These are phyloP conservation scores for Eucalyptus urophylla DNA, from an alignment of 345 rosid species.

Conservation along the genomic window DNA sequence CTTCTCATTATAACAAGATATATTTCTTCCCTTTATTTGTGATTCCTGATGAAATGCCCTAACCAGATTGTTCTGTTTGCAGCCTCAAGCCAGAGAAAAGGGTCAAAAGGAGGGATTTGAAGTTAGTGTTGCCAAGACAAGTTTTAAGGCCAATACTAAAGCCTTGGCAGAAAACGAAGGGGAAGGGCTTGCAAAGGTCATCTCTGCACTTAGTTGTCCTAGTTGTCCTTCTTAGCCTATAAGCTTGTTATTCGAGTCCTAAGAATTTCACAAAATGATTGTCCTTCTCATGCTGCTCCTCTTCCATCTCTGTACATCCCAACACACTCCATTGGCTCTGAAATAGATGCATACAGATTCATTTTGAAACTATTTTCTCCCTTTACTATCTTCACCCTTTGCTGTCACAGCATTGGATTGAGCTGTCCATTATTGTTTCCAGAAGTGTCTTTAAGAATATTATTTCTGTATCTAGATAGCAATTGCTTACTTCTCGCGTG, in stretches of 20 bases:
- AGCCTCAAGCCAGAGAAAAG: conserved; percentile 99
- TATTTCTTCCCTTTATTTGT: background rate
- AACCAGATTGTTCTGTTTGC: conserved; percentile 3
- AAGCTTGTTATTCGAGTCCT: background rate
- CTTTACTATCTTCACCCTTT: too few relatives aligned
- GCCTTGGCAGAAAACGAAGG: conserved; percentile 98
- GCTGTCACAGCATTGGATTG: too few relatives aligned
- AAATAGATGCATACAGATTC: background rate
- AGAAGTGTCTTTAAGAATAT: background rate
- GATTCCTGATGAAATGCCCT: background rate
- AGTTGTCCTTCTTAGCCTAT: background rate
- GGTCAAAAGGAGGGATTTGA: conserved; percentile 90
- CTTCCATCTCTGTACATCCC: background rate
- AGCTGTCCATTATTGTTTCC: background rate
- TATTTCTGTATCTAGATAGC: background rate
- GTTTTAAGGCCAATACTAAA: conserved; percentile 98
- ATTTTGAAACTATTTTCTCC: background rate
- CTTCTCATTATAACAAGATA: background rate
- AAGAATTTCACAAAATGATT: background rate
- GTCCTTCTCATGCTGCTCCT: background rate
- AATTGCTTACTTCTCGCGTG: background rate
- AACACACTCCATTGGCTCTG: background rate
- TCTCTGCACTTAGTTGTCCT: background rate
- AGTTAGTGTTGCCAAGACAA: conserved; percentile 78
- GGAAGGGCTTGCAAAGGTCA: conserved; percentile 97